These are phyloP conservation scores for Didymella keratinophila DNA, from an alignment of 2,329 filamentous ascomycete species.

Conservation along the genomic window DNA sequence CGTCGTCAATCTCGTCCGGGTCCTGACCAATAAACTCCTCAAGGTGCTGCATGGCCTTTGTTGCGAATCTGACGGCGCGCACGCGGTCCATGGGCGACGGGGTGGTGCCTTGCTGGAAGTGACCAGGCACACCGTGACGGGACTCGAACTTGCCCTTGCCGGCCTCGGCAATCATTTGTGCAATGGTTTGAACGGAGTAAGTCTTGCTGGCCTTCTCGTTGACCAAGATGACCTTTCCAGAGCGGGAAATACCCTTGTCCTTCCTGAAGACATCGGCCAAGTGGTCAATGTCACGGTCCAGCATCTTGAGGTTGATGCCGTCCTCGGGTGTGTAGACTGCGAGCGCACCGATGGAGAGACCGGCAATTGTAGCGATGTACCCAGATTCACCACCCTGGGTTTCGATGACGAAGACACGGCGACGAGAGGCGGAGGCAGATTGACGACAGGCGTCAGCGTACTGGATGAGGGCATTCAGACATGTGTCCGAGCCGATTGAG, in stretches of 20 bases:
- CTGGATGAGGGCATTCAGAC: constrained; percentile 89
- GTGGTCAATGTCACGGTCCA: constrained; percentile 87
- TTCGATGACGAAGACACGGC: constrained; percentile 96
- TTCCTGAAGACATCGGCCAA: constrained; percentile 84
- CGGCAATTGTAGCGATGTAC: constrained; percentile 90
- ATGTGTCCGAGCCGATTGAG: constrained; percentile 95
- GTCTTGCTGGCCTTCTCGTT: constrained; percentile 92
- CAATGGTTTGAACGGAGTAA: constrained; percentile 91
- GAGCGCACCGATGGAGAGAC: constrained; percentile 87
- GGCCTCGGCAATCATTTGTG: constrained; percentile 94
- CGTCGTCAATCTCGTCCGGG: constrained; percentile 72
- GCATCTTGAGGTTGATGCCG: constrained; percentile 91
- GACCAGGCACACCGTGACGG: constrained; percentile 69
- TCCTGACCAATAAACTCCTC: constrained; percentile 75
- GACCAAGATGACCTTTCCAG: constrained; percentile 92
- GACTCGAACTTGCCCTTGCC: constrained; percentile 91
- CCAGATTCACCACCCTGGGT: constrained; percentile 95
- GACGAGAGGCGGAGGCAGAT: constrained; percentile 89
- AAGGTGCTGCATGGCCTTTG: constrained; percentile 92
- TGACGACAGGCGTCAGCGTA: constrained; percentile 99
- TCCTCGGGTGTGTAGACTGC: constrained; percentile 98
- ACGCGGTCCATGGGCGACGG: constrained; percentile 97
- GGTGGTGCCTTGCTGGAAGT: constrained; percentile 54
- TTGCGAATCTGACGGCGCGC: constrained; percentile 87
- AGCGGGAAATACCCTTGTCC: constrained; percentile 87